Evolutionary conservation across 208 protist genomes (phyloP).

Genomic region (Hexamita inflata): DNA sequence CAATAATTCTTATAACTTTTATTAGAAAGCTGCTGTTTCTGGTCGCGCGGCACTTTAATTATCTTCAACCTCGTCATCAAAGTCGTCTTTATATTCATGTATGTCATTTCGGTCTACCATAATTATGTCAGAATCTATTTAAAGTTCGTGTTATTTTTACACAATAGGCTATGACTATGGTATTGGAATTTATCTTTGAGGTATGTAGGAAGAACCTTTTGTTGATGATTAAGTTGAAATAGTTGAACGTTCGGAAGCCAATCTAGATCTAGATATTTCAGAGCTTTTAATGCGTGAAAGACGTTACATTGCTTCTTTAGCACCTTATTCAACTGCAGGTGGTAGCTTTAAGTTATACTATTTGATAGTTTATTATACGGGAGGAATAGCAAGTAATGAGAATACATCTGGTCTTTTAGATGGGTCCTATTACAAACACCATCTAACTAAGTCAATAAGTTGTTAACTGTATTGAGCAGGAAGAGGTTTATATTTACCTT

Average conservation of each 20-base stretch:
- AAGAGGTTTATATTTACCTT: slow-evolving; percentile 15
- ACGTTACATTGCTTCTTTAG: background rate
- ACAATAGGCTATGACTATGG: background rate
- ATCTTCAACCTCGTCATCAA: slow-evolving; percentile 8
- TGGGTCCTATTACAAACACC: background rate
- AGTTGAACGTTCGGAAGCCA: background rate
- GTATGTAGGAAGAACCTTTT: too few relatives aligned
- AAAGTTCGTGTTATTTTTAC: background rate
- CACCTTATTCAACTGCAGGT: background rate
- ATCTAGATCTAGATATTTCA: background rate
- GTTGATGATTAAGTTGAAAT: background rate
- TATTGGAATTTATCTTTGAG: background rate
- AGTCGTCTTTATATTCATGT: slow-evolving; percentile 1
- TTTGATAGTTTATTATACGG: background rate
- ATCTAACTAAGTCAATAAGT: background rate
- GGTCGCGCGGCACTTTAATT: background rate
- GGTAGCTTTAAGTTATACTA: background rate
- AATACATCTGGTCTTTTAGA: slow-evolving; percentile 17
- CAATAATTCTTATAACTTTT: background rate
- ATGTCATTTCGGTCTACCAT: background rate
- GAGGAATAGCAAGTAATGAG: background rate
- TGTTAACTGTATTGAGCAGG: background rate
- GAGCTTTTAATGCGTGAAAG: background rate
- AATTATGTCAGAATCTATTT: background rate
- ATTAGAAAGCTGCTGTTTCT: background rate